A percentile compares a stretch with the other conserved stretches of the same genome.
These are phyloP conservation scores for Aechmea fasciata DNA, from an alignment of 176 grass and related monocot genomes.

Conservation along the genomic window DNA sequence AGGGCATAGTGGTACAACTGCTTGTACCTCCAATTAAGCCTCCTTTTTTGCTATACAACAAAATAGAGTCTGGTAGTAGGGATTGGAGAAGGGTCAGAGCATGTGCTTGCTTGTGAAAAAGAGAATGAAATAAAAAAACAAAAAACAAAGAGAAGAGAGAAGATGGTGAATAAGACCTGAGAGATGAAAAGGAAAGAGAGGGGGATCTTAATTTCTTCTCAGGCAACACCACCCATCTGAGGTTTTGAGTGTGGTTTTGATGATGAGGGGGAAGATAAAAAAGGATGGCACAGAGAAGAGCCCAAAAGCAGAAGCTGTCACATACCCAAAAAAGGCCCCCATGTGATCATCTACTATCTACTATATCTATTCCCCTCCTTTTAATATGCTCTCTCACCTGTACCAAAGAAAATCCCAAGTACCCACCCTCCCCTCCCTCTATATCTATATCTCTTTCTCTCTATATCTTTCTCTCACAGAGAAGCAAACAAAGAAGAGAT, in stretches of 20 bases:
- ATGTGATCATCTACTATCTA: constrained; percentile 48
- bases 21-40: no score
- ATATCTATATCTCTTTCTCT: constrained; percentile 7
- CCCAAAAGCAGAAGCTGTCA: constrained; percentile 44
- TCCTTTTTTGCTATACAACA: no score
- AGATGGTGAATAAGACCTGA: background rate
- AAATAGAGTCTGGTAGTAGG: no score
- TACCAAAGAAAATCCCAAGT: constrained; percentile 19
- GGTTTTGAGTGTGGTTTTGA: constrained; percentile 52
- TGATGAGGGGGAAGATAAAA: constrained; percentile 45
- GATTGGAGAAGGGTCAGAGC: constrained; percentile 13
- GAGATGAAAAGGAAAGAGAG: constrained; percentile 17
- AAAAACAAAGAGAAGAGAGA: background rate
- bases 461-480: background rate
- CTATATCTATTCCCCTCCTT: constrained; percentile 23
- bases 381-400: constrained; percentile 26
- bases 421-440: background rate
- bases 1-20: no score
- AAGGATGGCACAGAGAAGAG: constrained; percentile 28
- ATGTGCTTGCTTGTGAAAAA: constrained; percentile 33
- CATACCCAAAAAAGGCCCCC: constrained; percentile 45
- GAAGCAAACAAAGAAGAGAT: constrained; percentile 1
- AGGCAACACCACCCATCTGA: constrained; percentile 11
- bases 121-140: constrained; percentile 13
- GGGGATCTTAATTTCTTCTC: constrained; percentile 21